Percentiles rank a stretch among this genome's conserved stretches.
Conservation (phyloP, 371 early-diverging fungal species). For the Rhizopus arrhizus region DNA sequence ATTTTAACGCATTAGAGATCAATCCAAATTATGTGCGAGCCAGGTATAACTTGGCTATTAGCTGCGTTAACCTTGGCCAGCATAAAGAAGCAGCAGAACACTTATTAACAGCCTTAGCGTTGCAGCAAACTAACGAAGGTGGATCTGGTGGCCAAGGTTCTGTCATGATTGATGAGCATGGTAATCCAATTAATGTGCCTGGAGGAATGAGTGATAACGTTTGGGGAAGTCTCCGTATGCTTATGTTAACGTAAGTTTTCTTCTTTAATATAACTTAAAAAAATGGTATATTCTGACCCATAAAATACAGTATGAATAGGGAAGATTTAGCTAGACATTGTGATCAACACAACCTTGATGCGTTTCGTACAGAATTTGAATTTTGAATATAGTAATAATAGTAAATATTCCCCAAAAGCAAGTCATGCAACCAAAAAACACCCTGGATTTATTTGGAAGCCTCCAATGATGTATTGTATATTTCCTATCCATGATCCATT, state of each 20-base stretch:
- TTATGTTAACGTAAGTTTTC: constrained; percentile 63
- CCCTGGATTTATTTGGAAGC: neutral
- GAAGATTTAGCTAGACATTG: constrained; percentile 71
- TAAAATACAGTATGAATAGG: constrained; percentile 52
- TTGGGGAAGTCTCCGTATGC: constrained; percentile 82
- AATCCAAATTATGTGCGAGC: constrained; percentile 93
- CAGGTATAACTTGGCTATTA: constrained; percentile 90
- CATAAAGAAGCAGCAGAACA: constrained; percentile 91
- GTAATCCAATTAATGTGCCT: constrained; percentile 26
- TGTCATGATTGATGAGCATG: constrained; percentile 59
- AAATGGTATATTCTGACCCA: constrained; percentile 9
- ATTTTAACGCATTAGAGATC: constrained; percentile 84
- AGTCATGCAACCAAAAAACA: neutral
- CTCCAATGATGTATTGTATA: constrained; percentile 12
- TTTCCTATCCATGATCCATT: constrained; percentile 25
- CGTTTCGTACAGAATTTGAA: constrained; percentile 77
- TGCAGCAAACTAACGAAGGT: constrained; percentile 66
- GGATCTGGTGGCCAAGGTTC: constrained; percentile 63
- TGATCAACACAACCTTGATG: constrained; percentile 66
- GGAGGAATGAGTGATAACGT: constrained; percentile 71
- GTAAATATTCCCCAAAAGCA: constrained; percentile 1
- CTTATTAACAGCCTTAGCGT: constrained; percentile 76
- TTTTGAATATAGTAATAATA: constrained; percentile 48
- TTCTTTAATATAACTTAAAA: neutral
- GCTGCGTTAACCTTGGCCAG: constrained; percentile 83